phyloP scores from a whole-genome alignment of 148 eudicot species.

The Rhododendron mucronatum region DNA sequence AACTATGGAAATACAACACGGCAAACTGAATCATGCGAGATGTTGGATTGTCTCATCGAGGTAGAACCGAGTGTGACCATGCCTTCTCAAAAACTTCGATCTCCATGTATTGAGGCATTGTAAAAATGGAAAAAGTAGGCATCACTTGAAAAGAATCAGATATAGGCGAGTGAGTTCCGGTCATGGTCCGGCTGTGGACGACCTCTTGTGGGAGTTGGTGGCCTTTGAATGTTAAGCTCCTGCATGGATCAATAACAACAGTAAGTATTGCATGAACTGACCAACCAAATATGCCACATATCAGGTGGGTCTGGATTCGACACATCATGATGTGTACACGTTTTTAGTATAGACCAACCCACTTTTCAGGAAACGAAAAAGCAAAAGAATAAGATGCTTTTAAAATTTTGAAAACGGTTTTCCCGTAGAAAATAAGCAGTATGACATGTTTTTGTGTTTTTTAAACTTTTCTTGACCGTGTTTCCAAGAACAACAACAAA shows the following conservation, averaged over 20 bases:
- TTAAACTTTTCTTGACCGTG: neutral
- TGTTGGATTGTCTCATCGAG: neutral
- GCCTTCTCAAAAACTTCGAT: neutral
- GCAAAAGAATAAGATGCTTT: neutral
- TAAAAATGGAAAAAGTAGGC: neutral
- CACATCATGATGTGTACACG: neutral
- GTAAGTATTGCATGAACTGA: neutral
- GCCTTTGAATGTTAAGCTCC: slow-evolving; percentile 66
- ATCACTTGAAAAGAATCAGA: slow-evolving; percentile 25
- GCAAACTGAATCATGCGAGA: neutral
- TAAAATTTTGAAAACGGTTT: neutral
- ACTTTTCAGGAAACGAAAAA: neutral
- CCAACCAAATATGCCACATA: neutral
- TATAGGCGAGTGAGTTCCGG: slow-evolving; percentile 78
- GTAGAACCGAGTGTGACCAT: neutral
- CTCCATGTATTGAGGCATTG: neutral
- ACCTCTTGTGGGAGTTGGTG: slow-evolving; percentile 91
- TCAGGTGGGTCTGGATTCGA: neutral
- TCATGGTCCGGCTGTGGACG: slow-evolving; percentile 83
- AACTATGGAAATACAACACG: slow-evolving; percentile 9
- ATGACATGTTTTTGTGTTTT: neutral
- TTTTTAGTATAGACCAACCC: neutral
- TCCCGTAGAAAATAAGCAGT: neutral
- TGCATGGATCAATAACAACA: slow-evolving; percentile 17
- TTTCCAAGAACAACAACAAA: neutral